Base-by-base conservation (phyloP, 2,329 filamentous ascomycete genomes). In the Aspergillus pseudoviridinutans region DNA sequence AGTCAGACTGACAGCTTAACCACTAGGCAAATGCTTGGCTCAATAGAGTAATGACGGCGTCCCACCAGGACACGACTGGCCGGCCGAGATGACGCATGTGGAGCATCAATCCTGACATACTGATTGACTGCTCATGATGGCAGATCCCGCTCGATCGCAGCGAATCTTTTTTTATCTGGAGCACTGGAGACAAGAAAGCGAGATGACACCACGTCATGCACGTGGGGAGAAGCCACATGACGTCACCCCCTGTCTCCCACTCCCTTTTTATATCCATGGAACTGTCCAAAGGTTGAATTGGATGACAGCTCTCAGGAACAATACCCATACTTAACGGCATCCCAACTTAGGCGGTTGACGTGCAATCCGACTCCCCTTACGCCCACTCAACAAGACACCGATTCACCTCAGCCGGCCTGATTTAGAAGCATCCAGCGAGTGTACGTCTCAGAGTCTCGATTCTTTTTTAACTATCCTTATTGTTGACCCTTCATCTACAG, bases 151-250 rank as follows among this genome's bases (percentile, higher is more conserved):
- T 46, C 42, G 7, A 24, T 20, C n/a, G 3, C 8, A 46, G n/a
- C n/a, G n/a, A 46, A 20, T 46, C 17, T 14, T 24, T 4, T 22
- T 46, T 4, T 44, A 44, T 44, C 41, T 44, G 10, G 4, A 14
- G n/a, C n/a, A 20, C 42, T 4, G n/a, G 42, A 24, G 42, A 22
- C 10, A 20, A 10, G n/a, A 24, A 46, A 46, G 3, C 12, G 42
- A 44, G n/a, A 24, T 4, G 22, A 24, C n/a, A 46, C 42, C 49
- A 58, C 56, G 56, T 58, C 56, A 58, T 58, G 29, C 53, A 57
- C 55, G 51, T 54, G 51, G 29, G 35, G 20, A 20, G 12, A 22
- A 25, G 25, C 41, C 24, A 46, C 50, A 56, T 55, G 53, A 58
- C 56, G 53, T 58, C 55, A 53, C 41, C 25, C 6, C n/a, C 29